These are phyloP conservation scores for Kuraishia ogatae DNA, from an alignment of 805 yeast genomes.

Conservation along the genomic window DNA sequence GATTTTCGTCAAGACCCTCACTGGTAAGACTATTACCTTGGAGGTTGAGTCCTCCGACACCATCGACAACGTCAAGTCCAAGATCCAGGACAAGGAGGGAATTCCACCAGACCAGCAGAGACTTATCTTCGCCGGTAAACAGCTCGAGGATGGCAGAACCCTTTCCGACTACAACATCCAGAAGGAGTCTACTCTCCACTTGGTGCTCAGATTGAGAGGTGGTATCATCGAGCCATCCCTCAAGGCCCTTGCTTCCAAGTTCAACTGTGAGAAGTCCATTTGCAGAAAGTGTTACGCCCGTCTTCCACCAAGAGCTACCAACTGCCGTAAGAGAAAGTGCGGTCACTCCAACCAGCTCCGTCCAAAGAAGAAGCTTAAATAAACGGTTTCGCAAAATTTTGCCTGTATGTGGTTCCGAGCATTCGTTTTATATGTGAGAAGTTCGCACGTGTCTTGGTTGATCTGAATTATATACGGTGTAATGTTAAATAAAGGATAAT, in stretches of 20 bases:
- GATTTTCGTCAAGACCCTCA: constrained; percentile 98
- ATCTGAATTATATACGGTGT: constrained; percentile 2
- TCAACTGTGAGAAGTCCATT: constrained; percentile 98
- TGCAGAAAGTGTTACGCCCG: constrained; percentile 99
- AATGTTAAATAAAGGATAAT: neutral
- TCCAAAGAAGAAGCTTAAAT: constrained; percentile 99
- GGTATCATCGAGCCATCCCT: constrained; percentile 98
- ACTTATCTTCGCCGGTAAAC: constrained; percentile 93
- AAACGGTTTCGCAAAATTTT: constrained; percentile 31
- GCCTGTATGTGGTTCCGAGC: neutral
- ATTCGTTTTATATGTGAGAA: neutral
- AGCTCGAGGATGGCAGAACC: constrained; percentile 93
- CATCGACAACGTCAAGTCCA: constrained; percentile 89
- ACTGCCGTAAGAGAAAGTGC: constrained; percentile 99
- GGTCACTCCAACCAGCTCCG: constrained; percentile 99
- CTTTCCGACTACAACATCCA: constrained; percentile 92
- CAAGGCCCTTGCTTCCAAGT: constrained; percentile 98
- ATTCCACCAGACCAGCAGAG: constrained; percentile 97
- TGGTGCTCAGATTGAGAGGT: constrained; percentile 62
- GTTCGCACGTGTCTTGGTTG: constrained; percentile 2
- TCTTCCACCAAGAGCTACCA: constrained; percentile 99
- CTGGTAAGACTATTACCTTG: constrained; percentile 92
- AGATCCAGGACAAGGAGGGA: constrained; percentile 95
- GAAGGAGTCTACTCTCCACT: constrained; percentile 71
- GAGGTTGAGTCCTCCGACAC: constrained; percentile 92